Base-by-base conservation (phyloP, 1,284 basidiomycete genomes). In the Microbotryum saponariae region DNA sequence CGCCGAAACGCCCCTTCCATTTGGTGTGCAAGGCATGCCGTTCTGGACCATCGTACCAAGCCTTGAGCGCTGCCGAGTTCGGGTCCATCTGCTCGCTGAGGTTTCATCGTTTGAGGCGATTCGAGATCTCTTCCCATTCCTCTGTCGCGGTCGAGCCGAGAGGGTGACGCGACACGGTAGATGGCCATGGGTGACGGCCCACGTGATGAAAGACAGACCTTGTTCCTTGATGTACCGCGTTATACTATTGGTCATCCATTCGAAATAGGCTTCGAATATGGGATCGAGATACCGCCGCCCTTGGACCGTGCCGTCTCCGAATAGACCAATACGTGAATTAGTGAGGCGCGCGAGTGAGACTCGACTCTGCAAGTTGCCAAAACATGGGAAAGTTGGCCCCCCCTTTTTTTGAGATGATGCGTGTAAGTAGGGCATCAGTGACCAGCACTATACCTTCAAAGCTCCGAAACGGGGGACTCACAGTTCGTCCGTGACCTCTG, bases 351-450 rank as follows among this genome's bases (percentile, higher is more conserved):
- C 27, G 27, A 27, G 27, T 27, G 27, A 27, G 27, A 27, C 27
- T 27, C 4, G 4, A 4, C 27, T 27, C 48, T 37, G 59, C 54
- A 21, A 50, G 48, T 45, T 61, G 59, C 8, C 23, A 61, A 42
- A 53, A 37, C 29, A 61, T 53, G 21, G 60, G 60, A 23, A 61
- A 61, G 50, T 61, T 61, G 51, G 57, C 33, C 14, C 33, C n/a
- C n/a, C n/a, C n/a, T n/a, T 23, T 37, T 9, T 7, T 37, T 14
- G 33, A 37, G 33, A 37, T 37, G 33, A 37, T 37, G 6, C 14
- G 33, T 9, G 14, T 10, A 37, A 14, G 49, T 23, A 61, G 29
- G 29, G 48, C 49, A 31, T 60, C 54, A 25, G 42, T 18, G n/a
- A 14, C 33, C 31, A 16, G 9, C n/a, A 47, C 23, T 3, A 8